Percentiles rank a stretch among this genome's conserved stretches.
phyloP scores from a whole-genome alignment of 1,284 basidiomycete genomes.

The Gymnopus androsaceus region DNA sequence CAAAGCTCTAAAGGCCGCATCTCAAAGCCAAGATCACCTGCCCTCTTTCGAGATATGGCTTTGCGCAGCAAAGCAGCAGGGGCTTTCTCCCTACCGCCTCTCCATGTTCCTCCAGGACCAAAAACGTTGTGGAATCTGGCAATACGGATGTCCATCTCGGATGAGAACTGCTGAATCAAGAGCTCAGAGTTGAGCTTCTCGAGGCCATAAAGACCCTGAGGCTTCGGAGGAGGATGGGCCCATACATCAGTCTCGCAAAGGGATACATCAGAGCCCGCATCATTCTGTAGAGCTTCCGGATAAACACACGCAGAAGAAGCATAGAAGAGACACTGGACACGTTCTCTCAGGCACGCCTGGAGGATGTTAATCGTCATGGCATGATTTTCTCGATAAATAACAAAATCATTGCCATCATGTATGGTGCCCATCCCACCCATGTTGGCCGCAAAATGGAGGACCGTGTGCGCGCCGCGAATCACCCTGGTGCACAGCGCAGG shows the following conservation, averaged over 20 bases:
- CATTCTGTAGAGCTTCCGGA: conserved; percentile 44
- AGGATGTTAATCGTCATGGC: conserved; percentile 52
- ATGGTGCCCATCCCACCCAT: conserved; percentile 69
- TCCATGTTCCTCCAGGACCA: conserved; percentile 56
- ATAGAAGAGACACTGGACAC: conserved; percentile 49
- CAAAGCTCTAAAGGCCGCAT: conserved; percentile 49
- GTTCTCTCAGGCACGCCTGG: conserved; percentile 36
- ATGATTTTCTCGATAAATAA: conserved; percentile 52
- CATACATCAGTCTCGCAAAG: conserved; percentile 51
- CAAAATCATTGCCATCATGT: conserved; percentile 48
- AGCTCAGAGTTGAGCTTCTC: conserved; percentile 59
- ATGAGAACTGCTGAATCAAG: conserved; percentile 37
- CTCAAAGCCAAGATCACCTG: conserved; percentile 17
- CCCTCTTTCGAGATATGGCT: conserved; percentile 38
- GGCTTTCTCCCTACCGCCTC: conserved; percentile 56
- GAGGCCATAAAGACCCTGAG: conserved; percentile 60
- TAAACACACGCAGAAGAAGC: conserved; percentile 66
- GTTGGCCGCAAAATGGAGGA: conserved; percentile 59
- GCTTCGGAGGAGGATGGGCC: conserved; percentile 36
- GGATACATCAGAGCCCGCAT: conserved; percentile 35
- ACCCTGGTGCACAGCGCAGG: conserved; percentile 37
- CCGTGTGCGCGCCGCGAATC: conserved; percentile 40
- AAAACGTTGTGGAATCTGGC: conserved; percentile 64
- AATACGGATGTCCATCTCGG: conserved; percentile 43
- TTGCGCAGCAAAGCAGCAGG: conserved; percentile 61